Evolutionary conservation across 1,284 basidiomycete genomes (phyloP), one percentile per base, ranked within the genome.

Genomic region (Sphaerobolus stellatus): DNA sequence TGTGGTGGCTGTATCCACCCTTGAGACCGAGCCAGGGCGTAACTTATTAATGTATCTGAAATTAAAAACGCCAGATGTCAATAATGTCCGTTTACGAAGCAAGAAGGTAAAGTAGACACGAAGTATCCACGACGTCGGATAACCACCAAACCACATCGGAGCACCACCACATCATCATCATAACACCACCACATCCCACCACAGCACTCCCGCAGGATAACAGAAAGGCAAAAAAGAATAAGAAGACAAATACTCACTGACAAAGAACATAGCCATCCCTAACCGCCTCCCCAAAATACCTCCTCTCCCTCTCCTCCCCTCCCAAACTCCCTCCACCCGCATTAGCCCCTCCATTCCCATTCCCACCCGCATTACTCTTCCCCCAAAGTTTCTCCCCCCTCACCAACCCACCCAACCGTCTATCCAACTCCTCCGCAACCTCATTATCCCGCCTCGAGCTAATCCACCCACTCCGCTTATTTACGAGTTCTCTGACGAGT

Each of bases 231-330:
- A 60, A 45, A 11, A 24, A 14, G 11, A 11, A 11, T 24, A 16
- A 11, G 11, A 24, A 20, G 41, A 20, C 13, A 7, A 52, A 59
- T 51, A 84, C 86, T 73, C 66, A 93, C 92, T 91, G 86, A 82
- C 91, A 94, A 22, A 95, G 78, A 27, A 94, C 80, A 67, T 86
- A 88, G 2, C 92, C 92, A 73, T 95, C 92, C 61, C 83, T 74
- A 57, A 94, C 67, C 1, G 88, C 84, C 55, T 90, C 88, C 45
- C 78, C 77, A 64, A 94, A 93, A 31, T 83, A 68, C 56, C 76
- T 80, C 58, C 73, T 63, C 69, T 94, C 90, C 60, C 84, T 75
- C 60, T 91, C 88, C 68, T 90, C 90, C 29, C 84, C 83, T 46
- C 71, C 77, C 56, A 65, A 73, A 66, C 73, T 82, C 54, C 75